phyloP scores from a whole-genome alignment of 2,329 filamentous ascomycete species.

The Ophiostoma ulmi region DNA sequence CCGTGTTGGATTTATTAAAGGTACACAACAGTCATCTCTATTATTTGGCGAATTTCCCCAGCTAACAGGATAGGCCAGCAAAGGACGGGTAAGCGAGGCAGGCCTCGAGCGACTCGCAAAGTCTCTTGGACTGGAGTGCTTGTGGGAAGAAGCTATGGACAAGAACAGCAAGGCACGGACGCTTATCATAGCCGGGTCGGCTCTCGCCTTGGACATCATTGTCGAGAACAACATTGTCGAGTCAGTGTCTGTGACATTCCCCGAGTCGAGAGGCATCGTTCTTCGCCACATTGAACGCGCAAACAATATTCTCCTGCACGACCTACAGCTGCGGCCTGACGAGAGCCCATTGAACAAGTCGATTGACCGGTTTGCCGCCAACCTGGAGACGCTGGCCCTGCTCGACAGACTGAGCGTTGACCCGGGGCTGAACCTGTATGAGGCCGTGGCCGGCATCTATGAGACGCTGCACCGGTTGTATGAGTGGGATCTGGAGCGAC shows the following conservation, averaged over 20 bases:
- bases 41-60: not conserved
- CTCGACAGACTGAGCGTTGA: constrained; percentile 67
- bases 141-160: constrained; percentile 52
- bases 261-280: constrained; percentile 54
- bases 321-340: constrained; percentile 55
- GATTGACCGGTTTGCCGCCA: constrained; percentile 64
- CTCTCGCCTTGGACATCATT: constrained; percentile 56
- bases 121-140: constrained; percentile 59
- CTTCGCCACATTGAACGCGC: constrained; percentile 57
- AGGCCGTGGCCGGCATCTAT: constrained; percentile 69
- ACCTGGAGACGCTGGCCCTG: constrained; percentile 63
- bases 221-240: constrained; percentile 58
- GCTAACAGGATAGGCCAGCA: constrained; percentile 35
- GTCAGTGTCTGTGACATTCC: constrained; percentile 58
- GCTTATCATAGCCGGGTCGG: constrained; percentile 58
- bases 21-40: constrained; percentile 33
- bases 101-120: constrained; percentile 67
- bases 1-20: constrained; percentile 46
- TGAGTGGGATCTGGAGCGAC: constrained; percentile 60
- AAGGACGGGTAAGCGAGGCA: constrained; percentile 66
- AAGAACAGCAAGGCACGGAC: constrained; percentile 46
- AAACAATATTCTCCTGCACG: constrained; percentile 58
- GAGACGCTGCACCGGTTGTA: constrained; percentile 65
- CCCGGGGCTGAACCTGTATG: constrained; percentile 67
- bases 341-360: constrained; percentile 65